Percentiles rank a stretch among this genome's conserved stretches.
Evolutionary conservation across 805 yeast genomes (phyloP).

Genomic region (Ogataea glucozyma): DNA sequence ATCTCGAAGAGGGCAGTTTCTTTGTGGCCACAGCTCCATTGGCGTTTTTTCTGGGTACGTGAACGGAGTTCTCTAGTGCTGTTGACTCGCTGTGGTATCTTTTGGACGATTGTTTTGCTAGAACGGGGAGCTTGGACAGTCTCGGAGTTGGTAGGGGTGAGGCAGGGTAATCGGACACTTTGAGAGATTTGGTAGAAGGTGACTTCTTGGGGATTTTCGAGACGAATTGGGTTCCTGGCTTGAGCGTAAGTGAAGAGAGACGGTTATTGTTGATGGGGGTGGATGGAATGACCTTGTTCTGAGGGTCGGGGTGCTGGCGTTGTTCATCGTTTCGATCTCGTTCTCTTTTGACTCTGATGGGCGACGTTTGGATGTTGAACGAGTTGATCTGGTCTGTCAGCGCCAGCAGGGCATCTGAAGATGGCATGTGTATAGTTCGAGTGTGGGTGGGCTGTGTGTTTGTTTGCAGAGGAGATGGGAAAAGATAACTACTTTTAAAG

Average conservation of each 20-base stretch:
- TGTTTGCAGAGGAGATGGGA: neutral
- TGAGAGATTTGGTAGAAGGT: constrained; percentile 19
- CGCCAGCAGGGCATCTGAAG: constrained; percentile 9
- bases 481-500: neutral
- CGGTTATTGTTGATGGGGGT: constrained; percentile 10
- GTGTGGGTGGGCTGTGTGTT: neutral
- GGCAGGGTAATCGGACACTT: constrained; percentile 10
- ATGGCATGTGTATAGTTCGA: neutral
- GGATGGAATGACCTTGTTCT: neutral
- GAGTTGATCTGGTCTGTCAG: constrained; percentile 16
- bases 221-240: constrained; percentile 20
- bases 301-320: neutral
- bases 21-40: constrained; percentile 3
- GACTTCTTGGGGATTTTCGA: constrained; percentile 30
- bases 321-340: constrained; percentile 6
- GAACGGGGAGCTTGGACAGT: constrained; percentile 22
- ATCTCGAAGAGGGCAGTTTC: constrained; percentile 13
- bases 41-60: no score
- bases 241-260: constrained; percentile 18
- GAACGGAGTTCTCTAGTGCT: constrained; percentile 6
- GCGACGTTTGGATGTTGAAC: constrained; percentile 11
- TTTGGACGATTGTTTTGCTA: constrained; percentile 7
- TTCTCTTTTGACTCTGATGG: constrained; percentile 12
- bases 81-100: constrained; percentile 19
- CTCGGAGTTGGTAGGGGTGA: constrained; percentile 3